Base-by-base conservation (phyloP, 139 green algal species). In the Diplosphaera chodatii region DNA sequence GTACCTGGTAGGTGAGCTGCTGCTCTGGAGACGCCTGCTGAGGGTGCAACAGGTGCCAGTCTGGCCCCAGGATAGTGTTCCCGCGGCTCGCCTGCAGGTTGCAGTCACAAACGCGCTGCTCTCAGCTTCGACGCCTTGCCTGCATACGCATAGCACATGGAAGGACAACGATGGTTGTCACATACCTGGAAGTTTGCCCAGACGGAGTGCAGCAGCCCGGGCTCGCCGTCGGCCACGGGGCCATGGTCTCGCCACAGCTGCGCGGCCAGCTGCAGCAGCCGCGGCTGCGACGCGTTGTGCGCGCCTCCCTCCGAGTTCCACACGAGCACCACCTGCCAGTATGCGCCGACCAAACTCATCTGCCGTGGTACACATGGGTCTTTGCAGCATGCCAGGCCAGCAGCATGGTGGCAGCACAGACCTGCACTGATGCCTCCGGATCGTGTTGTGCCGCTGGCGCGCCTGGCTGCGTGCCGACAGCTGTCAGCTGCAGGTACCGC, bases 401-500 rank as follows among this genome's bases (percentile, higher is more conserved):
- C n/a, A n/a, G n/a, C n/a, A n/a, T n/a, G n/a, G n/a, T n/a, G n/a
- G n/a, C n/a, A n/a, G n/a, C n/a, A n/a, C n/a, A n/a, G n/a, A n/a
- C 48, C 48, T 59, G 48, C 48, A 59, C 48, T 31, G n/a, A 64
- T 59, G 31, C 59, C 32, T 37, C 62, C 21, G 29, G 63, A 13
- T 29, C 63, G 25, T 48, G 64, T 2, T 66, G 55, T 18, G 55
- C 33, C 29, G 34, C 22, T 2, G 25, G 30, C 30, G 23, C 33
- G 2, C 48, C 48, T 5, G 48, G 10, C 48, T 66, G 63, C 32
- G 64, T 48, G 32, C 74, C 76, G 34, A 86, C 73, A 6, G 71
- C 80, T 15, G 86, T 87, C 8, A 90, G 71, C 71, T 92, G 87
- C 37, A 92, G 20, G 76, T 92, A 91, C 1, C 86, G 76, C 31